A percentile compares a stretch with the other conserved stretches of the same genome.
phyloP scores from a whole-genome alignment of 1,284 basidiomycete genomes.

The Chondrostereum purpureum region DNA sequence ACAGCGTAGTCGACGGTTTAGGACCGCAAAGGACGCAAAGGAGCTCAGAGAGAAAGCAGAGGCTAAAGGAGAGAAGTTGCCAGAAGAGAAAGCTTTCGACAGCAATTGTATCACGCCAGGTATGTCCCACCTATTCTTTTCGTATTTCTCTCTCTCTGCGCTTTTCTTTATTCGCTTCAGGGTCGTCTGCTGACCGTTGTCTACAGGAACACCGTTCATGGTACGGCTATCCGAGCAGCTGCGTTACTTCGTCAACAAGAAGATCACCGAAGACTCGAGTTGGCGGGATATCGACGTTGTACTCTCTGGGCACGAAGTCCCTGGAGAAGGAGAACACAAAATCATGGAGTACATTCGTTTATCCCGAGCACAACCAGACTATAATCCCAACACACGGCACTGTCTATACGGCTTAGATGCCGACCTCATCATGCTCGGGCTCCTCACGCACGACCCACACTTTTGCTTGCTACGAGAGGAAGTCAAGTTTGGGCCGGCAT shows the following conservation, averaged over 20 bases:
- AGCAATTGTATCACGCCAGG: conserved; percentile 99
- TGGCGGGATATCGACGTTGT: conserved; percentile 93
- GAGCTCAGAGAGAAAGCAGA: conserved; percentile 85
- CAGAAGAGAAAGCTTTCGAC: conserved; percentile 93
- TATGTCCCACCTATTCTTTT: conserved; percentile 33
- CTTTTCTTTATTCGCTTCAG: neutral
- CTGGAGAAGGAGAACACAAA: conserved; percentile 99
- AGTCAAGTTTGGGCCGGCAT: conserved; percentile 91
- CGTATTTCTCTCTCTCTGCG: conserved; percentile 5
- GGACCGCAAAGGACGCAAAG: conserved; percentile 89
- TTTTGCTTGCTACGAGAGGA: conserved; percentile 97
- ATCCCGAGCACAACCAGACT: conserved; percentile 90
- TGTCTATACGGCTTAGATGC: conserved; percentile 98
- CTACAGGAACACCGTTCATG: conserved; percentile 93
- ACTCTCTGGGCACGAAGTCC: conserved; percentile 96
- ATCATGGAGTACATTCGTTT: conserved; percentile 99
- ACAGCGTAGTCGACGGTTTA: conserved; percentile 89
- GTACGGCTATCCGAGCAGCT: conserved; percentile 84
- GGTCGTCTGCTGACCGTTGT: neutral
- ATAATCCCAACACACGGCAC: conserved; percentile 91
- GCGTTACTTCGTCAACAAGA: conserved; percentile 95
- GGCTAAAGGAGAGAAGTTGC: conserved; percentile 85
- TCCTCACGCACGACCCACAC: conserved; percentile 97
- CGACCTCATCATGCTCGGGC: conserved; percentile 96
- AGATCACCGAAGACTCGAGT: conserved; percentile 90